A percentile compares a stretch with the other conserved stretches of the same genome.
Evolutionary conservation across 164 flowering plant species (phyloP).

Genomic region (Annona cherimola): DNA sequence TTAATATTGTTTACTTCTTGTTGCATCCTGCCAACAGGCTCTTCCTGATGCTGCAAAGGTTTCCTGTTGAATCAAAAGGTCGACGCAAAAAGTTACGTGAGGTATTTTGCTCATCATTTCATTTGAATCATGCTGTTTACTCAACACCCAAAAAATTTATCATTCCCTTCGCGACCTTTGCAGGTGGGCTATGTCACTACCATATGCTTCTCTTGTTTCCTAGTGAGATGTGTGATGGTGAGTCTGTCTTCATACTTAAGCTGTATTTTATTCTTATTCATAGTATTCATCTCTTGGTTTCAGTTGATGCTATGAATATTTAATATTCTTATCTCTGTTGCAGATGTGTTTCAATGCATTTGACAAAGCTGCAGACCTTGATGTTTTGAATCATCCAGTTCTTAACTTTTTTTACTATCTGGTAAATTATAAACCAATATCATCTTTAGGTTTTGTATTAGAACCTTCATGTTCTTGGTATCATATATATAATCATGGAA

Average conservation of each 20-base stretch:
- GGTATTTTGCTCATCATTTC: constrained; percentile 29
- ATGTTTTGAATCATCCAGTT: constrained; percentile 80
- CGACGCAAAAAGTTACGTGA: constrained; percentile 93
- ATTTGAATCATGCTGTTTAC: neutral
- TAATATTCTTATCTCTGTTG: neutral
- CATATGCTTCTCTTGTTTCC: constrained; percentile 89
- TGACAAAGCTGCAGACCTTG: constrained; percentile 76
- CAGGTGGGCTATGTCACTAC: constrained; percentile 99
- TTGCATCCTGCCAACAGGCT: constrained; percentile 43
- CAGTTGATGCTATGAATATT: no score
- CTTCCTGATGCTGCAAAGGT: constrained; percentile 86
- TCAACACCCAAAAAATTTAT: neutral
- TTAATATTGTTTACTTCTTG: neutral
- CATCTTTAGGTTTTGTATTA: neutral
- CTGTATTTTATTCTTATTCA: neutral
- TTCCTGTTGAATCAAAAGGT: constrained; percentile 96
- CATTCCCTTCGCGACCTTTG: neutral
- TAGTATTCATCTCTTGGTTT: neutral
- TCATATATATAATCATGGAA: no score
- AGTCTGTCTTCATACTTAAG: constrained; percentile 23
- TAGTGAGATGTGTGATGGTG: constrained; percentile 86
- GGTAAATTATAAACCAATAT: constrained; percentile 33
- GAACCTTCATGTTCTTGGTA: neutral
- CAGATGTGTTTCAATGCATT: constrained; percentile 86
- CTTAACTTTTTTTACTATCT: constrained; percentile 69